Conservation (phyloP, 805 yeast species). For the Danielia reshetovae region DNA sequence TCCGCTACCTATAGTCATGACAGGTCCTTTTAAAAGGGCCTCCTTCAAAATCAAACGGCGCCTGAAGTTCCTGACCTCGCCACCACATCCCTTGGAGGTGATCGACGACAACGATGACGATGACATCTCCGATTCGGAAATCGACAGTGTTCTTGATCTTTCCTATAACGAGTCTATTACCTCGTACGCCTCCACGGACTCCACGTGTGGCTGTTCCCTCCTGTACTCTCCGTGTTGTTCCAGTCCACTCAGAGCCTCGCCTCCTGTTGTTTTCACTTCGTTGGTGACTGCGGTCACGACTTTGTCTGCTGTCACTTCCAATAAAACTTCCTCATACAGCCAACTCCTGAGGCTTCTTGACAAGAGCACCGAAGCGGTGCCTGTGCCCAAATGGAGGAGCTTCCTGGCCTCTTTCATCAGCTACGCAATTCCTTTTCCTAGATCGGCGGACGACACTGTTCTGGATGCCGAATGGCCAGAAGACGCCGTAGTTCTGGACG, state of each 20-base stretch:
- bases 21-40: background rate
- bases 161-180: conserved; percentile 10
- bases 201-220: conserved; percentile 4
- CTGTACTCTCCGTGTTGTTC: conserved; percentile 2
- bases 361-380: no score
- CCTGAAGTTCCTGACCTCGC: background rate
- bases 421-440: conserved; percentile 5
- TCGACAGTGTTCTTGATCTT: conserved; percentile 8
- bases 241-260: conserved; percentile 2
- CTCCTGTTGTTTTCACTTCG: conserved; percentile 2
- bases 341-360: conserved; percentile 3
- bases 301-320: background rate
- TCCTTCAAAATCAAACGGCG: background rate
- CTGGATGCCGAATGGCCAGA: background rate
- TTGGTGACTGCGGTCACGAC: conserved; percentile 2
- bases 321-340: conserved; percentile 1
- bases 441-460: background rate
- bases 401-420: conserved; percentile 9
- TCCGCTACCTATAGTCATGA: background rate
- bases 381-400: no score
- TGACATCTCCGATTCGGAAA: conserved; percentile 8
- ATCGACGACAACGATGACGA: conserved; percentile 6
- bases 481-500: background rate
- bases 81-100: conserved; percentile 5
- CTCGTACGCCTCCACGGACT: conserved; percentile 4